phyloP scores from a whole-genome alignment of 169 alveolate genomes.

The Eimeria falciformis region DNA sequence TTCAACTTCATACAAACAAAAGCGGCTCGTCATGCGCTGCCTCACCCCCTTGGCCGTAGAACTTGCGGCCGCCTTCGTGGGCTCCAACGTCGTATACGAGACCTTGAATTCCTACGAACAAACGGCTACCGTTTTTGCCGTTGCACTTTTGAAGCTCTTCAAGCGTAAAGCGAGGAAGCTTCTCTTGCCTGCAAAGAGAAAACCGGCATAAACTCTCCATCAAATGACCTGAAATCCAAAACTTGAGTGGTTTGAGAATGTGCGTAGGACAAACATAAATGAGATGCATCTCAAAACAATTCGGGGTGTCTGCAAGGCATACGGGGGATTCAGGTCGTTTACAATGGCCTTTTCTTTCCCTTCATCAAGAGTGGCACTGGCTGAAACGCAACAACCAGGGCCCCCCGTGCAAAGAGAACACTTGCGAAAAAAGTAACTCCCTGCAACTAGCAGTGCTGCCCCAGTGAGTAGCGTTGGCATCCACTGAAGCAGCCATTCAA shows the following conservation, averaged over 20 bases:
- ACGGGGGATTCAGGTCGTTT: not conserved
- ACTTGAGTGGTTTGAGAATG: too few species aligned
- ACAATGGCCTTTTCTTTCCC: not conserved
- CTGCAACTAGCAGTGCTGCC: not conserved
- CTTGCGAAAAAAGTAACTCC: not conserved
- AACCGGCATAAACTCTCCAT: too few species aligned
- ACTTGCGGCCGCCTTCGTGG: not conserved
- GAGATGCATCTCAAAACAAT: too few species aligned
- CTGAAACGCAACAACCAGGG: not conserved
- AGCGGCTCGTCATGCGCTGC: not conserved
- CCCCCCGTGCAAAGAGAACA: not conserved
- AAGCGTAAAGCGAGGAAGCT: not conserved
- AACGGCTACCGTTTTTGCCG: not conserved
- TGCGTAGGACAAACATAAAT: too few species aligned
- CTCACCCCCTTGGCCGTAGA: not conserved
- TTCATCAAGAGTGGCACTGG: not conserved
- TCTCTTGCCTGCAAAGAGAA: not conserved
- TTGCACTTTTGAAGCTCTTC: not conserved
- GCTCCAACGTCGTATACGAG: not conserved
- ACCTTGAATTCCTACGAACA: not conserved
- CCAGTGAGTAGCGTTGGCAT: not conserved
- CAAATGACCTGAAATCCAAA: too few species aligned
- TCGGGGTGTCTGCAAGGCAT: not conserved
- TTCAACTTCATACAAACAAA: not conserved
- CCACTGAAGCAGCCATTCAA: slow-evolving; percentile 1